These are phyloP conservation scores for Chrysoporthe austroafricana DNA, from an alignment of 2,329 filamentous ascomycete genomes.

Conservation along the genomic window DNA sequence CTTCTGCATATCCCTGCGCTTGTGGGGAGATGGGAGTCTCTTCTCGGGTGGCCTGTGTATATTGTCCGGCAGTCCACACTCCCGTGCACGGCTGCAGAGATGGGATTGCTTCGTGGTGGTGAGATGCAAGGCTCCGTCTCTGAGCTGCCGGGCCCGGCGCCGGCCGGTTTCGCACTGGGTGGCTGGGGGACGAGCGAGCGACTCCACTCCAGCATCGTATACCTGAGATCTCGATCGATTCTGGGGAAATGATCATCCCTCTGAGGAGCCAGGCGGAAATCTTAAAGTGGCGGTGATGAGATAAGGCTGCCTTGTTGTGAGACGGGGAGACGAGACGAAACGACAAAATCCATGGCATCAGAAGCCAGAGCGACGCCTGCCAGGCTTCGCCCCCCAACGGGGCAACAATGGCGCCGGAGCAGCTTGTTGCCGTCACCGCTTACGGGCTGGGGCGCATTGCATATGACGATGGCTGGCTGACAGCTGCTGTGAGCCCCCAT, in stretches of 20 bases:
- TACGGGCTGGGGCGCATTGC: background rate
- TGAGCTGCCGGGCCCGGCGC: background rate
- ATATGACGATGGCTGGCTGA: background rate
- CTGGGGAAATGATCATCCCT: background rate
- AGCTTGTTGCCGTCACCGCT: background rate
- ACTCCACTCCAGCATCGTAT: slow-evolving; percentile 2
- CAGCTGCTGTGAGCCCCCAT: slow-evolving; percentile 14
- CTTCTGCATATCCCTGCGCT: background rate
- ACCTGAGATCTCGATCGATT: background rate
- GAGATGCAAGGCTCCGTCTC: background rate
- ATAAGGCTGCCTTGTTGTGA: background rate
- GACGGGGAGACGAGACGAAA: background rate
- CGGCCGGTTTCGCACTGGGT: background rate
- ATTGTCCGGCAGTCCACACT: slow-evolving; percentile 1
- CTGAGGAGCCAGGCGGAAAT: background rate
- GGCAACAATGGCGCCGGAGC: background rate
- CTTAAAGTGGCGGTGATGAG: slow-evolving; percentile 4
- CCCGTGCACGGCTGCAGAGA: background rate
- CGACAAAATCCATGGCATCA: background rate
- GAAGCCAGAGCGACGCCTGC: background rate
- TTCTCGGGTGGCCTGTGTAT: background rate
- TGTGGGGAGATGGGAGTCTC: background rate
- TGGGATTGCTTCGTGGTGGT: background rate
- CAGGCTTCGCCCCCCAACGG: background rate
- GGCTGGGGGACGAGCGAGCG: slow-evolving; percentile 3